Evolutionary conservation across 345 rosid species (phyloP), one percentile per base, ranked within the genome.

Genomic region (Acer negundo): DNA sequence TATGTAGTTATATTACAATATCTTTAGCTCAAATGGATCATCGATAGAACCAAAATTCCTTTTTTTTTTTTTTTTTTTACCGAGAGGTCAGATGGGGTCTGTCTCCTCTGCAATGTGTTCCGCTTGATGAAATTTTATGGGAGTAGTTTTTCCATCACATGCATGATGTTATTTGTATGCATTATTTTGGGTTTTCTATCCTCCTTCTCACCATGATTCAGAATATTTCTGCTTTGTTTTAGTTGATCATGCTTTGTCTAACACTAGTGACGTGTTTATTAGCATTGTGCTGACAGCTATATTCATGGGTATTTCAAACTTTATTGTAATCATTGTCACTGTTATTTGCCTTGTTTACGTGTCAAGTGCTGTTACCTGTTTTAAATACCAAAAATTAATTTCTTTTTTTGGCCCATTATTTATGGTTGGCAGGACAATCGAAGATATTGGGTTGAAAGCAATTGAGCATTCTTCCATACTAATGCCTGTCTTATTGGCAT

Each of bases 381-480:
- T 69, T 23, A 47, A 42, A 59, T 73, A 22, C 66, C 20, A 24
- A 20, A 13, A 16, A 24, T 49, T 31, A 12, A 12, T 49, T 47
- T 22, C 40, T 24, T 16, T 11, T 62, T 59, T 6, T 7, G 1
- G 23, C 63, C 38, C 19, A 40, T 74, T 62, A 62, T 44, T 9
- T 73, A 47, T 86, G 82, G 70, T 72, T 87, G 81, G 68, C 90
- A 96, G 99, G 98, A 82, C 88, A 70, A 86, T 96, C 78, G 97
- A 88, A 84, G 97, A 91, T 75, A 80, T 91, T 80, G 90, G 95
- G 53, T 81, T 88, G 80, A 91, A 82, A 86, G 89, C 85, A 62
- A 80, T 89, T 84, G 97, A 92, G 69, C 85, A 84, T 75, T 92
- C 89, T 59, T 72, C 84, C 76, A 74, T 82, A 69, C 84, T 92